Conservation (phyloP, 805 yeast genomes). For the Kluyveromyces nonfermentans region DNA sequence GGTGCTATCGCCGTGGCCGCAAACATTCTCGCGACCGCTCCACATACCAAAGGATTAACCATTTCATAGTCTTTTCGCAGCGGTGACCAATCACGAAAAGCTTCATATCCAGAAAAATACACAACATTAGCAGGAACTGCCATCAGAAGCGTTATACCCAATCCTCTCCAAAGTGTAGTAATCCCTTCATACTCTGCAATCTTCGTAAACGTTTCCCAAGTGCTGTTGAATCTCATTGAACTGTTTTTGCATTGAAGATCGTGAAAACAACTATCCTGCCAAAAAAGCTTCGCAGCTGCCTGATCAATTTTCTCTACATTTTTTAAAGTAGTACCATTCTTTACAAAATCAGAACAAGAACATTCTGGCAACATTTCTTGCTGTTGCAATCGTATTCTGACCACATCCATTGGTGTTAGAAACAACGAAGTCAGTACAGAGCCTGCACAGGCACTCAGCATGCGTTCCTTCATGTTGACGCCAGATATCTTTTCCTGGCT, state of each 20-base stretch:
- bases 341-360: conserved; percentile 25
- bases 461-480: conserved; percentile 48
- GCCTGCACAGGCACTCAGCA: conserved; percentile 74
- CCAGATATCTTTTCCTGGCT: conserved; percentile 14
- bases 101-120: conserved; percentile 89
- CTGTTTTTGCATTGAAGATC: conserved; percentile 25
- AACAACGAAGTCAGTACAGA: conserved; percentile 62
- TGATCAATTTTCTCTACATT: conserved; percentile 4
- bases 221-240: conserved; percentile 42
- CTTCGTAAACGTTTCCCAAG: conserved; percentile 60
- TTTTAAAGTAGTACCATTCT: conserved; percentile 26
- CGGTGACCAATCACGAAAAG: conserved; percentile 67
- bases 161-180: conserved; percentile 78
- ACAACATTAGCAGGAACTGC: conserved; percentile 89
- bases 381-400: conserved; percentile 67
- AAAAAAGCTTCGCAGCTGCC: conserved; percentile 17
- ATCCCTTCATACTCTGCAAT: conserved; percentile 70
- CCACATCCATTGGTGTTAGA: conserved; percentile 76
- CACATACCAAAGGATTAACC: conserved; percentile 73
- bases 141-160: conserved; percentile 74
- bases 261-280: conserved; percentile 28
- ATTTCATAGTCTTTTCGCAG: conserved; percentile 29
- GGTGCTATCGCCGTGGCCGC: conserved; percentile 87
- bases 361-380: conserved; percentile 52
- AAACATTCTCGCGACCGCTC: conserved; percentile 69